Base-by-base conservation (phyloP, 805 yeast genomes). In the Lachancea thermotolerans region DNA sequence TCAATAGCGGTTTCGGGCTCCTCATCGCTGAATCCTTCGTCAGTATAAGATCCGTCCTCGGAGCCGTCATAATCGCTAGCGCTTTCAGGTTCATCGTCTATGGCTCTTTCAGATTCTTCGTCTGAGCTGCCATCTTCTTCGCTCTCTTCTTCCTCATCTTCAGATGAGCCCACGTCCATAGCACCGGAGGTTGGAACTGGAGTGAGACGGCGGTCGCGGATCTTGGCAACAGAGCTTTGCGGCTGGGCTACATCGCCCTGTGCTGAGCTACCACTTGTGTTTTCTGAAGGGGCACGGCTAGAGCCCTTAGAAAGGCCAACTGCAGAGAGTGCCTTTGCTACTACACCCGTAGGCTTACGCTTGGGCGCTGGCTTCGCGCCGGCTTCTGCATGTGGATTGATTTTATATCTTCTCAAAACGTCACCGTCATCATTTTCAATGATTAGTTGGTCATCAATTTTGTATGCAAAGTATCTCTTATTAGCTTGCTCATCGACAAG, bases 401-500 rank as follows among this genome's bases (percentile, higher is more conserved):
- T 81, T 55, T 70, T 75, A 65, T 89, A 91, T 43, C 95, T 73
- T 58, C 96, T 79, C 38, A 93, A 70, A 45, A 93, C 78, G 55
- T 91, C 98, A 51, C 98, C 99, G 10, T 90, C 95, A 37, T 78
- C 86, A 57, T 89, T 85, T 64, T 91, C 99, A 46, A 93, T 82
- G 47, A 88, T 73, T 44, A 93, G 76, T 48, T 80, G 72, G 56
- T 87, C 81, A 58, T 82, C 93, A 35, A 86, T 72, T 63, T 83
- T 85, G 64, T 81, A 91, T 1, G 96, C 98, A 64, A 69, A 78
- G 54, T 63, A 68, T 46, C 64, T 65, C 18, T 57, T 53, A 17
- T 42, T 42, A 5, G 47, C 51, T 34, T 45, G 52, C 12, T 46
- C 43, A 27, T 52, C 56, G 25, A 42, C 54, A 14, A 42, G 55